Conservation (phyloP, 2,329 filamentous ascomycete species). For the Didymellaceae sp. region DNA sequence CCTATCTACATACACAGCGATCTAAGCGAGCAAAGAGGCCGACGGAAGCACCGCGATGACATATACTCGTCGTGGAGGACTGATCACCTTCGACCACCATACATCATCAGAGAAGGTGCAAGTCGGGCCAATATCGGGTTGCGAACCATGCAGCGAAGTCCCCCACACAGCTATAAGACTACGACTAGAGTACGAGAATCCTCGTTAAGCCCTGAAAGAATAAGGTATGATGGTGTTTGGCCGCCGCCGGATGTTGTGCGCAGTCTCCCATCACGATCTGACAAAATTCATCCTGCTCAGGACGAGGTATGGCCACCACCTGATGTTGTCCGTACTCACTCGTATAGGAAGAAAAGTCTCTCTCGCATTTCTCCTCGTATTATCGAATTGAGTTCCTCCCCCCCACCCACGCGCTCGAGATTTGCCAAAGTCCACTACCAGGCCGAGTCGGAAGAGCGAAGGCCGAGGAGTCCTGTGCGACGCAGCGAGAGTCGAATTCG, state of each 20-base stretch:
- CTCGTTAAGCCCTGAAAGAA: conserved; percentile 30
- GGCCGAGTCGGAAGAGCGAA: conserved; percentile 24
- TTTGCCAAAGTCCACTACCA: conserved; percentile 23
- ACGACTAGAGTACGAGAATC: conserved; percentile 23
- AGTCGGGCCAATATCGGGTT: conserved; percentile 35
- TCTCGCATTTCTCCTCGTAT: conserved; percentile 25
- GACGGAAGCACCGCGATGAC: conserved; percentile 30
- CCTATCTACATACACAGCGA: conserved; percentile 26
- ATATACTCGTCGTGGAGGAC: conserved; percentile 25
- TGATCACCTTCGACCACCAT: conserved; percentile 23
- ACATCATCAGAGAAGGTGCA: conserved; percentile 20
- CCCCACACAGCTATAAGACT: conserved; percentile 13
- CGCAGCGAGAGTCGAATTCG: conserved; percentile 27
- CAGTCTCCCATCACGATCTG: conserved; percentile 4
- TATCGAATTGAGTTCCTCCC: conserved; percentile 34
- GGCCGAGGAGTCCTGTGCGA: conserved; percentile 14
- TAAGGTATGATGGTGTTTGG: conserved; percentile 28
- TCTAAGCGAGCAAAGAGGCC: conserved; percentile 30
- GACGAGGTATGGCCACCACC: conserved; percentile 34
- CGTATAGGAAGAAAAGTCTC: conserved; percentile 22
- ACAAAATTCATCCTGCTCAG: conserved; percentile 4
- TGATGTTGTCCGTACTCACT: conserved; percentile 34
- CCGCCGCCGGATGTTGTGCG: conserved; percentile 28
- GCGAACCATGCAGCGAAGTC: conserved; percentile 31
- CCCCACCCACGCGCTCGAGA: conserved; percentile 25